Evolutionary conservation across 208 protist genomes (phyloP), one percentile per base, ranked within the genome.

Genomic region (Tritrichomonas foetus): DNA sequence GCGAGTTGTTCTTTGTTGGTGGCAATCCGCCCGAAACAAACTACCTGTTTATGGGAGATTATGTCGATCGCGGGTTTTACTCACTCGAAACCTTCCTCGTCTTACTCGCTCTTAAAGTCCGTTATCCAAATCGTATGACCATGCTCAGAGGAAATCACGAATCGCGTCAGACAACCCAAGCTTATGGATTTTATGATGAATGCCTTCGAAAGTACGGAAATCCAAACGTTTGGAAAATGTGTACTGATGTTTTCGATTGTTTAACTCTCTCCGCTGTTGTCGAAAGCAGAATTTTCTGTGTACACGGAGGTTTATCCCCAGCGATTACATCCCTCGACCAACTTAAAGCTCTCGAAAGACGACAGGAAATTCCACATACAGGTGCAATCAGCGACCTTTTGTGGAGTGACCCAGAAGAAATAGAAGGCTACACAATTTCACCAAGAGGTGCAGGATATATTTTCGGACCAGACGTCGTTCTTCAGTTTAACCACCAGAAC

Each of bases 21-120:
- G 94, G 94, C 22, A 93, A 98, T 41, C 96, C 97, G 22, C 98
- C 98, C 39, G 97, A 99, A 95, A 99, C 98, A 13, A 99, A 99
- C 94, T 99, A 99, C 94, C 96, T 99, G 13, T 99, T 99, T 95
- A 97, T 99, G 96, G 96, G 95, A 41, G 94, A 94, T 93, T 94
- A 93, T 80, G 94, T 94, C 22, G 94, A 94, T 74, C 16, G 94
- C 69, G 94, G 94, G 20, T 93, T 69, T 47, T 94, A 96, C 47
- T 94, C 92, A 30, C 96, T 98, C 9, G 97, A 99, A 95, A 97
- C 97, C 20, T 96, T 98, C 72, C 97, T 97, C 53, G 95, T 99
- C 82, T 95, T 99, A 49, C 92, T 98, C 14, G 94, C 98, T 20
- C 97, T 98, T 84, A 99, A 96, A 93, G 93, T 94, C 41, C 94